phyloP scores from a whole-genome alignment of 345 rosid genomes.

The Stellera chamaejasme region DNA sequence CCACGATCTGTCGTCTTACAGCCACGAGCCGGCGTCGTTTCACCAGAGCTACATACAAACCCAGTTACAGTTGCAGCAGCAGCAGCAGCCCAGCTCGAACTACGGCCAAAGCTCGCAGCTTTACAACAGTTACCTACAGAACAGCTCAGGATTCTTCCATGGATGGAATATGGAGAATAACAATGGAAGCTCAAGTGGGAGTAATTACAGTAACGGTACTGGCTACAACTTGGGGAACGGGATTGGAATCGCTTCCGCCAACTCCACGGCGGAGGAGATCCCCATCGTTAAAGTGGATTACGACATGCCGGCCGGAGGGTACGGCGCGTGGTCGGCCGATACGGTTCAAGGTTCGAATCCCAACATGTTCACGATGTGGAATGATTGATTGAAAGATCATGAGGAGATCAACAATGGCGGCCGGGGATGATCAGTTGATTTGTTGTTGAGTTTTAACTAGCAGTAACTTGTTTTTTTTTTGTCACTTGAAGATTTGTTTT shows the following conservation, averaged over 20 bases:
- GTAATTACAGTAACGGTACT: constrained; percentile 38
- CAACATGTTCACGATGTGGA: constrained; percentile 86
- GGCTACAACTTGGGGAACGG: constrained; percentile 30
- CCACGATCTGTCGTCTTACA: constrained; percentile 50
- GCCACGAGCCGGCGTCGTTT: constrained; percentile 38
- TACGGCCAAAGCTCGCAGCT: constrained; percentile 37
- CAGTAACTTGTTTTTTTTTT: background rate
- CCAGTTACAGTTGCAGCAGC: constrained; percentile 72
- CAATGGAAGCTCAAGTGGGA: constrained; percentile 34
- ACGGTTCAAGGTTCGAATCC: constrained; percentile 71
- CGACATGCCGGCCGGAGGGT: constrained; percentile 62
- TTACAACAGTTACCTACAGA: constrained; percentile 63
- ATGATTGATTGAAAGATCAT: constrained; percentile 28
- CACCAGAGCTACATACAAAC: constrained; percentile 67
- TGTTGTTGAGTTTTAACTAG: background rate
- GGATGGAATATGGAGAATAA: constrained; percentile 49
- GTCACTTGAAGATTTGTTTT: background rate
- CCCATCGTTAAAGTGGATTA: constrained; percentile 78
- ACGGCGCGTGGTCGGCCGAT: constrained; percentile 66
- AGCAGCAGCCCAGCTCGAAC: constrained; percentile 30
- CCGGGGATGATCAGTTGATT: background rate
- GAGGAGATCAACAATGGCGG: constrained; percentile 1
- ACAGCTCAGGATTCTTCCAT: constrained; percentile 46
- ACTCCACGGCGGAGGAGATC: constrained; percentile 46
- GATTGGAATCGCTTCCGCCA: constrained; percentile 37